Conservation (phyloP, 305 asterid genomes). For the Fraxinus paxiana region DNA sequence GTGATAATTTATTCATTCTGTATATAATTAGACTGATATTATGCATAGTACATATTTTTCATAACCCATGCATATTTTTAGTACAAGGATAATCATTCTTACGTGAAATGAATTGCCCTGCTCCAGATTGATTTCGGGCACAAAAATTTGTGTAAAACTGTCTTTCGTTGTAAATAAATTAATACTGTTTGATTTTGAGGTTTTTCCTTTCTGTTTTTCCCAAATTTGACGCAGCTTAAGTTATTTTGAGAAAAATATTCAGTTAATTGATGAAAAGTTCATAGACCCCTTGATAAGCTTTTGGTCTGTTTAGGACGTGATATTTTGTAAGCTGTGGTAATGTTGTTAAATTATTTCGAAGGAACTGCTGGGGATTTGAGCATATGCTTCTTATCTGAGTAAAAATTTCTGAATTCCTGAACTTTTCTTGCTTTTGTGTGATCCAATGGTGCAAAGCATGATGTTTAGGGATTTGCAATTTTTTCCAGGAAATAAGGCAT, state of each 20-base stretch:
- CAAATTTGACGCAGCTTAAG: neutral
- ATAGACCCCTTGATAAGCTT: neutral
- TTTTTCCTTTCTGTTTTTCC: neutral
- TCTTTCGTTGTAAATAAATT: neutral
- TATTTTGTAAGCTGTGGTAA: neutral
- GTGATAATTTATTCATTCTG: neutral
- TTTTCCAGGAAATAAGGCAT: slow-evolving; percentile 73
- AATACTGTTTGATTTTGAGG: neutral
- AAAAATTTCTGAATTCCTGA: neutral
- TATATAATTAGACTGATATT: neutral
- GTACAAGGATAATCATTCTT: neutral
- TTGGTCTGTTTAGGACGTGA: neutral
- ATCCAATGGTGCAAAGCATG: neutral
- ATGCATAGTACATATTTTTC: neutral
- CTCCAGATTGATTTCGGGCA: neutral
- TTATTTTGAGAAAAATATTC: neutral
- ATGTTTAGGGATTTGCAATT: neutral
- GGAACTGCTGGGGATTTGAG: neutral
- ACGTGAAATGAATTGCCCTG: neutral
- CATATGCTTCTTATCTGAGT: neutral
- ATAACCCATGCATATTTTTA: neutral
- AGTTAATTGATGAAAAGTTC: neutral
- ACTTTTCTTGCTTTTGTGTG: neutral
- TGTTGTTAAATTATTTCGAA: neutral
- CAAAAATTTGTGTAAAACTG: neutral